Evolutionary conservation across 2,329 filamentous ascomycete species (phyloP), one percentile per base, ranked within the genome.

Genomic region (Spiromastix sp.): DNA sequence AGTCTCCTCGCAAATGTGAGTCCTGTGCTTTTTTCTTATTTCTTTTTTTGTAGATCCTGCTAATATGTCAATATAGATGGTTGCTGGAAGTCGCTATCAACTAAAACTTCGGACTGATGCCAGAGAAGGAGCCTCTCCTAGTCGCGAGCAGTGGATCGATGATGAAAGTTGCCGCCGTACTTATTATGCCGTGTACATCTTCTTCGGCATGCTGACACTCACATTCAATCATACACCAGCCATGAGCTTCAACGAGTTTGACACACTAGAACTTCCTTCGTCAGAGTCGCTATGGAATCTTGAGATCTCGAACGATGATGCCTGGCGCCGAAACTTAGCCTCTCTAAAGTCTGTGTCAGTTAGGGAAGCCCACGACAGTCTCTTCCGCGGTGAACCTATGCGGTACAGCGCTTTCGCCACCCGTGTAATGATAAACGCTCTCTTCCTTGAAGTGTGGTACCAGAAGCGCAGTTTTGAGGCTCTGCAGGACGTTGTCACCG

Each of bases 401-500:
- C 81, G 81, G 49, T 98, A 96, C 68, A 96, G 89, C 55, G 89
- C 89, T 1, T 98, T 96, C 57, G 89, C 87, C 4, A 93, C 91
- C 8, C 85, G 91, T 43, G 85, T 96, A 45, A 93, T 98, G 85
- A 95, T 96, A 71, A 98, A 96, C 54, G 89, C 91, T 8, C 71
- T 98, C 45, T 98, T 96, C 70, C 72, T 98, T 32, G 91, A 96
- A 60, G 89, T 96, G 2, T 98, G 91, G 91, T 93, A 94, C 56
- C 85, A 96, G 67, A 95, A 95, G 74, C 84, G 91, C 54, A 95
- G 85, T 59, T 89, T 89, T n/a, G 87, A 96, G 58, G 87, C 89
- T 33, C 70, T 96, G 26, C 91, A 96, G 63, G 89, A 96, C 55
- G 87, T 96, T 25, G 89, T 96, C 29, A 93, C 89, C 3, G 91